Evolutionary conservation across 1,284 basidiomycete genomes (phyloP).

Genomic region (Naganishia sp.): DNA sequence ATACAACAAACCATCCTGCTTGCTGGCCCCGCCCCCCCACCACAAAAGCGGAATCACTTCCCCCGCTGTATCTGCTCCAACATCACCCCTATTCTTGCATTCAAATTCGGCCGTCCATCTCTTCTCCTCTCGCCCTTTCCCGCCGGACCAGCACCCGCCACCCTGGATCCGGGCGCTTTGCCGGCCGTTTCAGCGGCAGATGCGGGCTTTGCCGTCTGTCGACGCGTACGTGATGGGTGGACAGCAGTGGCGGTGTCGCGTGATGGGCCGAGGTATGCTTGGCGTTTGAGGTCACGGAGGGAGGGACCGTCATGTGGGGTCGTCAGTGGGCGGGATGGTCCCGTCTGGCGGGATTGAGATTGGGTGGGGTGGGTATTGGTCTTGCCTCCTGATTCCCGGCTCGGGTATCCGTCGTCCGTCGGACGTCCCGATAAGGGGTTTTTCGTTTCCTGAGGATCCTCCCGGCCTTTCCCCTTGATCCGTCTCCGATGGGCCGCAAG

Average conservation of each 20-base stretch:
- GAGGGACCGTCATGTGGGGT: background rate
- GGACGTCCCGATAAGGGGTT: background rate
- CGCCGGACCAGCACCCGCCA: background rate
- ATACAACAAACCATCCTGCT: too few relatives aligned
- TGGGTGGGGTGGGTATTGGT: background rate
- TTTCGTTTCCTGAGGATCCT: conserved; percentile 2
- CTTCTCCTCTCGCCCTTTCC: conserved; percentile 4
- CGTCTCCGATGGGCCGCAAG: conserved; percentile 13
- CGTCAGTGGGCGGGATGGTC: background rate
- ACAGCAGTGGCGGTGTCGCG: background rate
- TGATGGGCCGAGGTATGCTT: conserved; percentile 29
- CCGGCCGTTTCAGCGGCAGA: background rate
- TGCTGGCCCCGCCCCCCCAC: too few relatives aligned
- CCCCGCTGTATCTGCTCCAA: conserved; percentile 53
- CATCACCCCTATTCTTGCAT: conserved; percentile 52
- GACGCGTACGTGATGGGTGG: conserved; percentile 26
- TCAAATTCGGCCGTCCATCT: conserved; percentile 51
- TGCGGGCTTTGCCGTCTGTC: conserved; percentile 6
- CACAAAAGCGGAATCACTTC: conserved; percentile 26
- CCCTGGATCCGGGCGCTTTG: background rate
- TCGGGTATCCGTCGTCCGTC: too few relatives aligned
- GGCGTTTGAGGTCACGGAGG: conserved; percentile 32
- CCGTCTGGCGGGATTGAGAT: background rate
- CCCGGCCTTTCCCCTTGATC: conserved; percentile 21
- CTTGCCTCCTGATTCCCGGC: background rate